These are phyloP conservation scores for Suillus hirtellus DNA, from an alignment of 768 basidiomycete species.

Conservation along the genomic window DNA sequence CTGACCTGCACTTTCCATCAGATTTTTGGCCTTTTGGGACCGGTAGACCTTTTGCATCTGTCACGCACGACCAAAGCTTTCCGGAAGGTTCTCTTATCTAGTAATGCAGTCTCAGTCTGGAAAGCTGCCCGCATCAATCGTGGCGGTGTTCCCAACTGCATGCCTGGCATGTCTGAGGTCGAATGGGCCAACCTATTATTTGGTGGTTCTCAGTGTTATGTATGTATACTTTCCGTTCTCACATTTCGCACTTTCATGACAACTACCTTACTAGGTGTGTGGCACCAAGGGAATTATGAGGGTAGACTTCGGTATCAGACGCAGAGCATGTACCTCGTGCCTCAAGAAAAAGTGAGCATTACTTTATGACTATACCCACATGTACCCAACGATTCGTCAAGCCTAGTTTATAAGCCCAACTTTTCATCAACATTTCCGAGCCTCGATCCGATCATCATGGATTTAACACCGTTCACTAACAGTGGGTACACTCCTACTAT, in stretches of 20 bases:
- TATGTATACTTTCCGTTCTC: constrained; percentile 7
- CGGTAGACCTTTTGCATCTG: constrained; percentile 33
- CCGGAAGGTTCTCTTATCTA: constrained; percentile 27
- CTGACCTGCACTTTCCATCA: constrained; percentile 9
- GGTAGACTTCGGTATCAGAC: constrained; percentile 20
- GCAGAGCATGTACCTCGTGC: constrained; percentile 18
- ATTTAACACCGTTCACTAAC: constrained; percentile 34
- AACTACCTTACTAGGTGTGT: constrained; percentile 14
- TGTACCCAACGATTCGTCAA: constrained; percentile 24
- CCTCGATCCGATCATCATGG: constrained; percentile 27
- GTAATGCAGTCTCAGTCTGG: constrained; percentile 28
- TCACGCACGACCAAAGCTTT: constrained; percentile 29
- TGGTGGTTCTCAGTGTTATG: constrained; percentile 19
- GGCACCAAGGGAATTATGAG: constrained; percentile 16
- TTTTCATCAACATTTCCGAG: constrained; percentile 29
- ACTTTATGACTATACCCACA: neutral
- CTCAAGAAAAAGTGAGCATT: constrained; percentile 19
- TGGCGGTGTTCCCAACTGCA: constrained; percentile 22
- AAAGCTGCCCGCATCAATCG: constrained; percentile 10
- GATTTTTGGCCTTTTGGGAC: constrained; percentile 32
- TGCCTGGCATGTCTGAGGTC: constrained; percentile 26
- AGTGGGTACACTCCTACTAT: constrained; percentile 19
- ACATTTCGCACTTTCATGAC: constrained; percentile 1
- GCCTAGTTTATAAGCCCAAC: neutral
- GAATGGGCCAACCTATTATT: constrained; percentile 32